These are phyloP conservation scores for Hypocreales sp. DNA, from an alignment of 2,329 filamentous ascomycete genomes.

Conservation along the genomic window DNA sequence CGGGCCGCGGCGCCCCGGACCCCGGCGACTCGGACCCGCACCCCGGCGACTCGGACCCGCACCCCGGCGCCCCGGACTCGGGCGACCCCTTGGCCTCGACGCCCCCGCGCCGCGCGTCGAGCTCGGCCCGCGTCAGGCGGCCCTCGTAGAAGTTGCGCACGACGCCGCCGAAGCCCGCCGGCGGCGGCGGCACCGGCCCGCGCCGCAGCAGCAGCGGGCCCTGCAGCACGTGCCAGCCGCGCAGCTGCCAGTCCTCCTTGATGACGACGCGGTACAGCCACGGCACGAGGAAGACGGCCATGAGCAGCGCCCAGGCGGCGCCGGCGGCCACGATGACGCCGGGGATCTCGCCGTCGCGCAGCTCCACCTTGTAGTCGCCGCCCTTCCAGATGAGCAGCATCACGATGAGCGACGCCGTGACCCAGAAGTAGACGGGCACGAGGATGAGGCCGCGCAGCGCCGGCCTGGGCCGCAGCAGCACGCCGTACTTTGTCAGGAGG, in stretches of 20 bases:
- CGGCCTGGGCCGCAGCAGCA: conserved; percentile 37
- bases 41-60: conserved; percentile 3
- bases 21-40: conserved; percentile 5
- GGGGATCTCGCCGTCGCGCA: conserved; percentile 31
- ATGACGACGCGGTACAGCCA: conserved; percentile 43
- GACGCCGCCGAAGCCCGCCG: conserved; percentile 22
- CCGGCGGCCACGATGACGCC: conserved; percentile 39
- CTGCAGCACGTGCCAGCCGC: conserved; percentile 34
- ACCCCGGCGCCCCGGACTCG: conserved; percentile 1
- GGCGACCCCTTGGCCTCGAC: conserved; percentile 9
- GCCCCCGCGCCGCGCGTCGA: conserved; percentile 23
- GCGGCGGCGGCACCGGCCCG: conserved; percentile 22
- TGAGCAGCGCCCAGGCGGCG: conserved; percentile 30
- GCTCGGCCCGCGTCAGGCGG: conserved; percentile 36
- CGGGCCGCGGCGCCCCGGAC: conserved; percentile 13
- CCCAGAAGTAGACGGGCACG: conserved; percentile 40
- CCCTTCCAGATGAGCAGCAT: conserved; percentile 48
- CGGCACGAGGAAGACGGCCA: conserved; percentile 38
- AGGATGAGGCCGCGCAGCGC: conserved; percentile 34
- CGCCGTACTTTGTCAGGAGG: conserved; percentile 37
- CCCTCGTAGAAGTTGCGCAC: conserved; percentile 42
- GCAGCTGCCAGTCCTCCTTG: conserved; percentile 44
- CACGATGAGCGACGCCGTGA: conserved; percentile 36
- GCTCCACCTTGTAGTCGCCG: conserved; percentile 26
- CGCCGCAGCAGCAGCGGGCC: conserved; percentile 37